Evolutionary conservation across 1,284 basidiomycete species (phyloP).

Genomic region (Stygiomarasmius scandens): DNA sequence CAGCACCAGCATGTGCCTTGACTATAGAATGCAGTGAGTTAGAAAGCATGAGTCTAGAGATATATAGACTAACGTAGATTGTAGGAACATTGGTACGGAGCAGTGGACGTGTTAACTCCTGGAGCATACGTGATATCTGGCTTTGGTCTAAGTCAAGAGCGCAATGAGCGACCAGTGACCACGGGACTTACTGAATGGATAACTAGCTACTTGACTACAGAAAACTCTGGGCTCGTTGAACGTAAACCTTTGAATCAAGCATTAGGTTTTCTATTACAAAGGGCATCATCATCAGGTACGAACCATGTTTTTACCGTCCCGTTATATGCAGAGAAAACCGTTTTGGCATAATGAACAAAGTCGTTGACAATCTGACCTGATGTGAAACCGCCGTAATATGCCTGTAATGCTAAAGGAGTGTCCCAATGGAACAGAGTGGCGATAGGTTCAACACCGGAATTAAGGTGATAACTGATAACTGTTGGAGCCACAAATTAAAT

Average conservation of each 20-base stretch:
- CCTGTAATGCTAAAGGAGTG: conserved; percentile 44
- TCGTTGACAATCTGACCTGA: conserved; percentile 47
- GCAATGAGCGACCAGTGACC: background rate
- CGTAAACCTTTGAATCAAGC: conserved; percentile 37
- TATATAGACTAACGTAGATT: conserved; percentile 38
- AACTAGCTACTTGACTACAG: conserved; percentile 38
- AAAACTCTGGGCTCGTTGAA: conserved; percentile 51
- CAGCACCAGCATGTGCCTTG: conserved; percentile 49
- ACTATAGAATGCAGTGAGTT: conserved; percentile 28
- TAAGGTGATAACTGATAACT: conserved; percentile 50
- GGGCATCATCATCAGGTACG: background rate
- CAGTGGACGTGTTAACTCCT: conserved; percentile 42
- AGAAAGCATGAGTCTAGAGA: background rate
- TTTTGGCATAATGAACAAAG: conserved; percentile 49
- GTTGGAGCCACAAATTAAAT: background rate
- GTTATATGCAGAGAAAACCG: conserved; percentile 50
- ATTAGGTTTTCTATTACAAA: background rate
- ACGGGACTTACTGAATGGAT: conserved; percentile 44
- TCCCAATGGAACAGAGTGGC: conserved; percentile 54
- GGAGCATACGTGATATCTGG: conserved; percentile 40
- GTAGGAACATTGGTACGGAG: conserved; percentile 45
- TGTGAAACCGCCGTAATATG: conserved; percentile 51
- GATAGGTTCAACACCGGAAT: conserved; percentile 34
- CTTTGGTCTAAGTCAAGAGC: background rate
- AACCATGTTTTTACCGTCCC: conserved; percentile 51